phyloP scores from a whole-genome alignment of 2,329 filamentous ascomycete species.

The Gaeumannomyces tritici region DNA sequence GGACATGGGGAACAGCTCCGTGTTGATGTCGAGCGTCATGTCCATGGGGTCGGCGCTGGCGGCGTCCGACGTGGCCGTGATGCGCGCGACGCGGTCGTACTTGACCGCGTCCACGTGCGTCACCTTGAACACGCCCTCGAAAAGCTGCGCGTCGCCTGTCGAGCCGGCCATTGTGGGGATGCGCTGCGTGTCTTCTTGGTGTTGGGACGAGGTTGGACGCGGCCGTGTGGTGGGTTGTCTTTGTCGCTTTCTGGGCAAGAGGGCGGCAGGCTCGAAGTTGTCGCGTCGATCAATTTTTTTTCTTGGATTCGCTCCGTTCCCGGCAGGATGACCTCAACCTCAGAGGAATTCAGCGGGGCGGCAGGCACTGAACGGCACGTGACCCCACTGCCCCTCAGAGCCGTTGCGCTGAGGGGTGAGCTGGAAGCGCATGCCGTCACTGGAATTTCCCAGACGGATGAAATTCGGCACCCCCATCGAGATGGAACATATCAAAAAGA shows the following conservation, averaged over 20 bases:
- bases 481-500: not conserved
- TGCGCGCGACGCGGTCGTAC: slow-evolving; percentile 90
- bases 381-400: not conserved
- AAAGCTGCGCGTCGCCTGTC: slow-evolving; percentile 82
- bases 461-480: too few species aligned
- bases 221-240: not conserved
- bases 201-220: not conserved
- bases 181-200: not conserved
- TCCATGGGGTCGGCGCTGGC: slow-evolving; percentile 39
- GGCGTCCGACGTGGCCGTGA: slow-evolving; percentile 69
- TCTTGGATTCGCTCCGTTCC: not conserved
- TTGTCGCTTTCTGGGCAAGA: too few species aligned
- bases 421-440: not conserved
- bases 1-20: slow-evolving; percentile 74
- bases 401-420: not conserved
- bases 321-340: not conserved
- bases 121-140: slow-evolving; percentile 85
- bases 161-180: slow-evolving; percentile 33
- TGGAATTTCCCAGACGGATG: too few species aligned
- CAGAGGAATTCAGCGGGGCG: not conserved
- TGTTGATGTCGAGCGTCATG: slow-evolving; percentile 87
- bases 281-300: slow-evolving; percentile 3
- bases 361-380: not conserved
- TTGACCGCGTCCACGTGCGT: slow-evolving; percentile 72
- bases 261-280: not conserved